A percentile compares a stretch with the other conserved stretches of the same genome.
phyloP scores from a whole-genome alignment of 2,329 filamentous ascomycete species.

The Mycosphaerelloides madeirae region DNA sequence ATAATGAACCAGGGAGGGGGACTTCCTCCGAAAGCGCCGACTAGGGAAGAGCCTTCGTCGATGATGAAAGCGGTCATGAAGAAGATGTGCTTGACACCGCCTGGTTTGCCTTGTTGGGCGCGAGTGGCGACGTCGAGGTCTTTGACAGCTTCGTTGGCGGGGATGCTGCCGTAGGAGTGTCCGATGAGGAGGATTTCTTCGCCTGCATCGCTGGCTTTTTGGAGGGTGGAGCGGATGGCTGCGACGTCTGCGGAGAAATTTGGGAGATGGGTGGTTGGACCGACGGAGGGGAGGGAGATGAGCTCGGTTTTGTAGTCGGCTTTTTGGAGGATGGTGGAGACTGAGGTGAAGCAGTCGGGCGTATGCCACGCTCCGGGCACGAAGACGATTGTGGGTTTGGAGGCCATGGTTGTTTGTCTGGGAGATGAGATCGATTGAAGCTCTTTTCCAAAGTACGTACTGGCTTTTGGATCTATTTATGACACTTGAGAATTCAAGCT shows the following conservation, averaged over 20 bases:
- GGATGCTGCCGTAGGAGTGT: constrained; percentile 30
- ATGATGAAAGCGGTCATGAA: constrained; percentile 25
- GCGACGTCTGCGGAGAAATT: constrained; percentile 23
- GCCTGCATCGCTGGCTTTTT: constrained; percentile 17
- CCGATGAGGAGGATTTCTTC: constrained; percentile 27
- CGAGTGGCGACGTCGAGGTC: constrained; percentile 19
- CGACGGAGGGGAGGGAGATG: constrained; percentile 17
- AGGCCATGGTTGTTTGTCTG: constrained; percentile 3
- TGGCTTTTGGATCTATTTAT: no score
- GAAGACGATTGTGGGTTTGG: constrained; percentile 25
- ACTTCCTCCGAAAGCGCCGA: constrained; percentile 12
- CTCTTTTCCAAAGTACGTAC: no score
- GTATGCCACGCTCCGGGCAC: constrained; percentile 29
- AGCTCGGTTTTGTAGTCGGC: constrained; percentile 22
- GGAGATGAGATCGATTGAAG: no score
- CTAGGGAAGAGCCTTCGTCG: constrained; percentile 17
- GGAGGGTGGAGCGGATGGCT: constrained; percentile 17
- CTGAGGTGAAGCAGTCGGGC: constrained; percentile 3
- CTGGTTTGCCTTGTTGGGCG: constrained; percentile 9
- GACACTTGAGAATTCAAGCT: no score
- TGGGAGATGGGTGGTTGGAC: constrained; percentile 6
- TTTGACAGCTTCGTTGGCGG: constrained; percentile 25
- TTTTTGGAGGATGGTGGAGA: constrained; percentile 17
- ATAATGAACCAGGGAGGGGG: constrained; percentile 10
- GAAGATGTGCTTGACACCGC: constrained; percentile 24